A percentile compares a stretch with the other conserved stretches of the same genome.
These are phyloP conservation scores for Marasmius fiardii DNA, from an alignment of 1,284 basidiomycete genomes.

Conservation along the genomic window DNA sequence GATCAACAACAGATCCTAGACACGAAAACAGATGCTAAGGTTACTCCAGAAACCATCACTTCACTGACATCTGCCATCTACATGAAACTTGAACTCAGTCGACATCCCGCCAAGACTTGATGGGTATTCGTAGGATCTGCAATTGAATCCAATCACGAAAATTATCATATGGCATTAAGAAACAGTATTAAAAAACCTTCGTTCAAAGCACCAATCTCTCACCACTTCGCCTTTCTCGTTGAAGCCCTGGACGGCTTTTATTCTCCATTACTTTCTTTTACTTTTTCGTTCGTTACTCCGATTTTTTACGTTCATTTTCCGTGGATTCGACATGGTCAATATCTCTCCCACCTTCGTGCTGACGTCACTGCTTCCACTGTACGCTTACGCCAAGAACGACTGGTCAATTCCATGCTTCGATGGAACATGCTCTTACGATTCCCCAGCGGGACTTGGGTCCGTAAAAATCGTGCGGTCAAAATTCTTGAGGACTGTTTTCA, in stretches of 20 bases:
- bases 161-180: too few species aligned
- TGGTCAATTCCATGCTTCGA: slow-evolving; percentile 14
- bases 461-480: slow-evolving; percentile 12
- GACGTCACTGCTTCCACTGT: background rate
- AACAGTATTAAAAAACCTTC: background rate
- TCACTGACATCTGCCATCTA: too few species aligned
- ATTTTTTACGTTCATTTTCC: background rate
- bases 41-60: too few species aligned
- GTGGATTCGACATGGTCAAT: background rate
- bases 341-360: slow-evolving; percentile 6
- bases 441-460: slow-evolving; percentile 11
- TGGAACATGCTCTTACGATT: slow-evolving; percentile 14
- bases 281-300: background rate
- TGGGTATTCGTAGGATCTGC: too few species aligned
- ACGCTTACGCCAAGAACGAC: slow-evolving; percentile 12
- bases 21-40: too few species aligned
- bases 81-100: too few species aligned
- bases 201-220: background rate
- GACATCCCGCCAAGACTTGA: too few species aligned
- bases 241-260: slow-evolving; percentile 2
- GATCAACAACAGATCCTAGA: too few species aligned
- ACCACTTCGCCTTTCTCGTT: background rate
- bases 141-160: too few species aligned
- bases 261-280: background rate
- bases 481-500: background rate